Conservation (phyloP, 805 yeast genomes). For the Priceomyces fermenticarens region DNA sequence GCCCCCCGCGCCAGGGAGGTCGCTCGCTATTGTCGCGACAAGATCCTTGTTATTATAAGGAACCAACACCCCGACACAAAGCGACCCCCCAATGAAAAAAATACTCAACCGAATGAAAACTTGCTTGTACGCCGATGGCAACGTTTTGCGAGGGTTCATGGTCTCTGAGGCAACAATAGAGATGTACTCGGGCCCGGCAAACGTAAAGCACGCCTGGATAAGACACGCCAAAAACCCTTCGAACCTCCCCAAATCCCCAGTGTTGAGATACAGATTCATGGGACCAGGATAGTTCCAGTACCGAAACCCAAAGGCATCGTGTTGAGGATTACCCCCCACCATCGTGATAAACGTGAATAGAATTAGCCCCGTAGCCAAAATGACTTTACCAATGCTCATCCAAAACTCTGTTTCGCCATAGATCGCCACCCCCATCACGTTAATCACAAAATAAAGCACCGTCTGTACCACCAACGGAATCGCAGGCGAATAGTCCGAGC, state of each 20-base stretch:
- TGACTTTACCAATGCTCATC: constrained; percentile 63
- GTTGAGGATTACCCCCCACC: constrained; percentile 83
- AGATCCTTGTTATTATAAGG: constrained; percentile 65
- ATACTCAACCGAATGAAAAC: constrained; percentile 67
- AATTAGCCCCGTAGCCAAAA: constrained; percentile 72
- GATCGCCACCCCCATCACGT: constrained; percentile 66
- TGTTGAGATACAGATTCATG: constrained; percentile 22
- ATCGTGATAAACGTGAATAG: constrained; percentile 74
- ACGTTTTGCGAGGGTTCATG: constrained; percentile 61
- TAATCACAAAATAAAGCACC: constrained; percentile 58
- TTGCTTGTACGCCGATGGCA: constrained; percentile 78
- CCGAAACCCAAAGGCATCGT: constrained; percentile 51
- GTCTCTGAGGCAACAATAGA: constrained; percentile 86
- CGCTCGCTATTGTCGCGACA: constrained; percentile 54
- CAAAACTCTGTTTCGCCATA: constrained; percentile 85
- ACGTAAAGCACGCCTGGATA: constrained; percentile 70
- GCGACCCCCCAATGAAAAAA: constrained; percentile 69
- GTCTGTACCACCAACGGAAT: constrained; percentile 66
- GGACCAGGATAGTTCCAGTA: constrained; percentile 43
- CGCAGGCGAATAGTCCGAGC: constrained; percentile 71
- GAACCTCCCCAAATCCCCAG: constrained; percentile 62
- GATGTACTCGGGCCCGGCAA: constrained; percentile 85
- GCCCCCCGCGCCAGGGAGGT: constrained; percentile 62
- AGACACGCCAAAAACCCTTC: constrained; percentile 71
- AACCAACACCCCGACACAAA: constrained; percentile 75